Base-by-base conservation (phyloP, 202 grass and related monocot genomes). In the Zoysia matrella region DNA sequence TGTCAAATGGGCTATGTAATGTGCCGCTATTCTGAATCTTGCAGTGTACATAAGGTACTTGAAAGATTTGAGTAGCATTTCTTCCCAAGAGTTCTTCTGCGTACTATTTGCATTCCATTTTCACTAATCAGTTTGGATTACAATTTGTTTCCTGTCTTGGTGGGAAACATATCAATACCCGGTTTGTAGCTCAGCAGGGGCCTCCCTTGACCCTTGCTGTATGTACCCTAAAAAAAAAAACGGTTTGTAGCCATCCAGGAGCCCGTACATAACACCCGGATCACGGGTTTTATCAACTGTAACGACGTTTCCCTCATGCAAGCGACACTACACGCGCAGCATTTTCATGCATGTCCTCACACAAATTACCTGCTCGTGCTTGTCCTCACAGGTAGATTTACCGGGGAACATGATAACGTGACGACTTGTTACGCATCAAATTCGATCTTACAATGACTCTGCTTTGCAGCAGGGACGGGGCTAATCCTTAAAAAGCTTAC, bases 11-110 rank as follows among this genome's bases (percentile, higher is more conserved):
- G 30, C 30, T 36, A 75, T 86, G 83, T 89, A 69, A 82, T 68
- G 11, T 48, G 73, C 60, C 71, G 72, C 66, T 86, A 53, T 74
- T 74, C 45, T 78, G 83, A 84, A 86, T 61, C 60, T 62, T 89
- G 47, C 18, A 11, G 40, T 86, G 88, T 89, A 89, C 74, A 78
- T 78, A 72, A 76, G 42, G 44, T 81, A 52, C 60, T 63, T 5
- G 50, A 42, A 65, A 13, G 11, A 41, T 36, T 36, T 72, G 10
- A 66, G 30, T 1, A 36, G 30, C 30, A 45, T 11, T 4, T 71
- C 22, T 73, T 50, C 36, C 60, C 72, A 47, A 7, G 15, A 43
- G 11, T 54, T 79, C 43, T 80, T 36, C 30, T 36, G 10, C 8
- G 16, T 55, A 53, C 7, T 72, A 42, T 62, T 70, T 76, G 77